Conservation (phyloP, 805 yeast species). For the Candida ovalis region DNA sequence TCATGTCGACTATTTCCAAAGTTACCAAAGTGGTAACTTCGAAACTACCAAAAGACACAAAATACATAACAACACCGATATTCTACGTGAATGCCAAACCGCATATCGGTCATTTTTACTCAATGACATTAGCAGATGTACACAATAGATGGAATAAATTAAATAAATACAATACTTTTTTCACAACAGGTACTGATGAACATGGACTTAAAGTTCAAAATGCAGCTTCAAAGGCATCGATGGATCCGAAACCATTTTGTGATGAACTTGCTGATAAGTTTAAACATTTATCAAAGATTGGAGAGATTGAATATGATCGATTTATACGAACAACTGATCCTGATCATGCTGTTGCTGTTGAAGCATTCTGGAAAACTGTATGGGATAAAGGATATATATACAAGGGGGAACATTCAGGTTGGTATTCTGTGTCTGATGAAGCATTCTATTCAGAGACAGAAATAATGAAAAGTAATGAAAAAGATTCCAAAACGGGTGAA, state of each 20-base stretch:
- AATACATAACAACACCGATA: slow-evolving; percentile 82
- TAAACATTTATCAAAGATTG: slow-evolving; percentile 52
- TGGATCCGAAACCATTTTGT: slow-evolving; percentile 65
- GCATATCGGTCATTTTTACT: slow-evolving; percentile 88
- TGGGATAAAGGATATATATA: slow-evolving; percentile 62
- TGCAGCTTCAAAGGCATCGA: slow-evolving; percentile 59
- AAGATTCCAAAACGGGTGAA: slow-evolving; percentile 30
- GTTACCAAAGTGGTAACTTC: background rate
- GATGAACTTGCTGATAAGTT: slow-evolving; percentile 67
- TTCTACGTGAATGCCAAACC: slow-evolving; percentile 96
- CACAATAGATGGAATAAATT: slow-evolving; percentile 67
- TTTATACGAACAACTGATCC: slow-evolving; percentile 88
- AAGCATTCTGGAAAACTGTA: slow-evolving; percentile 65
- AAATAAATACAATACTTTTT: slow-evolving; percentile 38
- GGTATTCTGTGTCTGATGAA: slow-evolving; percentile 95
- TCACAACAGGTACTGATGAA: slow-evolving; percentile 95
- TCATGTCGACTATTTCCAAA: too few relatives aligned
- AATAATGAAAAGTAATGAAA: slow-evolving; percentile 37
- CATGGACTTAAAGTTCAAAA: slow-evolving; percentile 90
- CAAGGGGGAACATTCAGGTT: slow-evolving; percentile 82
- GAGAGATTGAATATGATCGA: slow-evolving; percentile 60
- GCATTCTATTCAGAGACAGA: slow-evolving; percentile 87
- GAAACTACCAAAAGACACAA: slow-evolving; percentile 8
- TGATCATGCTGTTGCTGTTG: slow-evolving; percentile 69
- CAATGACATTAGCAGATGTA: slow-evolving; percentile 81